Base-by-base conservation (phyloP, 768 basidiomycete species). In the Cystobasidium onofrii region DNA sequence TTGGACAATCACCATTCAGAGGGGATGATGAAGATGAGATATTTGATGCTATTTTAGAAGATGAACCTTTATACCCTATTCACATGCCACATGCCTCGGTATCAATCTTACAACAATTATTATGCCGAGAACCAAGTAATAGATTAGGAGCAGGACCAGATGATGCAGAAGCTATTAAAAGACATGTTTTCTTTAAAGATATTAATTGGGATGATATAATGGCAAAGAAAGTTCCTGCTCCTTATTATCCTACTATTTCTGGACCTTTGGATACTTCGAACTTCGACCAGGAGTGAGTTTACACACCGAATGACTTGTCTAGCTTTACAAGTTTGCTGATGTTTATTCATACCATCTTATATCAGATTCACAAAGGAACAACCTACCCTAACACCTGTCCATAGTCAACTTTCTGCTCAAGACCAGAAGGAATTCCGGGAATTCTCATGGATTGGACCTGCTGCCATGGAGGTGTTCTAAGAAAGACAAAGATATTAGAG, bases 21-120 rank as follows among this genome's bases (percentile, higher is more conserved):
- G 96, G 96, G 73, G 96, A 99, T 78, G 96, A 98, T 77, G 96
- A 98, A 81, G 96, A 99, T 80, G 96, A 99, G 84, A 98, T 99
- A 74, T 99, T 98, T 81, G 96, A 99, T 81, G 96, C 96, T 46
- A 98, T 99, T 77, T 83, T 99, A 36, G 96, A 98, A 81, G 96
- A 99, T 79, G 96, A 98, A 81, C 95, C 94, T 31, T 81, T 99
- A 75, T 99, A 98, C 82, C 96, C 96, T 1, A 98, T 99, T 77
- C 97, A 96, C 6, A 99, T 99, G 96, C 96, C 94, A 9, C 86
- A 92, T 66, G 95, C 98, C 78, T 93, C 93, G 7, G 94, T 98
- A 55, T 92, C 92, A 23, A 90, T 98, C 76, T 80, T 99, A 72
- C 93, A 96, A 80, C 75, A 98, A 94, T 84, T 99, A 29, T 84